Conservation (phyloP, 2,329 filamentous ascomycete genomes). For the Colletotrichum sp. region DNA sequence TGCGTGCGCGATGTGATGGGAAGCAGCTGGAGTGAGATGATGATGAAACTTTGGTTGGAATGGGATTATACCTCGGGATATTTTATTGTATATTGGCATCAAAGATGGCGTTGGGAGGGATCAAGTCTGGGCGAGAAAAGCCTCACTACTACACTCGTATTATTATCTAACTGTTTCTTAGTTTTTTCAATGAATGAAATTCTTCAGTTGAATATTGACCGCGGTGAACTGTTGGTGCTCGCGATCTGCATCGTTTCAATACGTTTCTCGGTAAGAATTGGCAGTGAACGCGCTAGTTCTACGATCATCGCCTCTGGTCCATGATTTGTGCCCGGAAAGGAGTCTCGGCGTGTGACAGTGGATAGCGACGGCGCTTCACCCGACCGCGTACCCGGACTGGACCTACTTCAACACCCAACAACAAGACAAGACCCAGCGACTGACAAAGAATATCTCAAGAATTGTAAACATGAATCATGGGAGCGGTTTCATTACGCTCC, state of each 20-base stretch:
- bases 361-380: not conserved
- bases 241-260: no score
- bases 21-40: not conserved
- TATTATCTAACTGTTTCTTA: not conserved
- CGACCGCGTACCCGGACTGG: not conserved
- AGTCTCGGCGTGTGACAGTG: not conserved
- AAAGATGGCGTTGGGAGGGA: conserved; percentile 16
- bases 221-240: no score
- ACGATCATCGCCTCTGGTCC: not conserved
- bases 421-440: no score
- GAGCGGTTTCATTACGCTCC: conserved; percentile 15
- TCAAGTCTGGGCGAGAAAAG: not conserved
- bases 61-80: conserved; percentile 1
- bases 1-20: not conserved
- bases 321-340: fast-evolving
- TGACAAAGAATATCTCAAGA: no score
- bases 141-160: not conserved
- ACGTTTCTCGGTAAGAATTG: no score
- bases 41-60: not conserved
- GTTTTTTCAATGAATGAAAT: not conserved
- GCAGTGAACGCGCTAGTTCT: no score
- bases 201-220: not conserved
- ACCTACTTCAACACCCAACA: not conserved
- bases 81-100: conserved; percentile 20
- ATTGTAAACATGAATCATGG: not conserved